Base-by-base conservation (phyloP, 768 basidiomycete genomes). In the Tylopilus sp. region DNA sequence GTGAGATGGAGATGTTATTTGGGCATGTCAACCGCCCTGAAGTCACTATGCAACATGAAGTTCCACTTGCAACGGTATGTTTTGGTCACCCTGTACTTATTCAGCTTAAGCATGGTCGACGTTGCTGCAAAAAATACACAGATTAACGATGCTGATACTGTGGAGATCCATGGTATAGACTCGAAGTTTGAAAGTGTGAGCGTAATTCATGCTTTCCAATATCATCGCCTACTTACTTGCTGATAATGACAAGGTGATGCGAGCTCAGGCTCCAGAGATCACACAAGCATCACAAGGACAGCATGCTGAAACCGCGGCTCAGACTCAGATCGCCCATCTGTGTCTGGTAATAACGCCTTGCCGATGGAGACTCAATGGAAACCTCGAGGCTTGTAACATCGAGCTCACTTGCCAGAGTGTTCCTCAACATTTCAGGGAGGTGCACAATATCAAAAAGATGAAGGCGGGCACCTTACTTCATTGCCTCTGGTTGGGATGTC, bases 401-500 rank as follows among this genome's bases (percentile, higher is more conserved):
- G 3, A 10, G 9, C 20, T 40, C 3, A 33, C 52, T 26, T 44
- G 42, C 18, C 1, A 31, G 10, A 26, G 3, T 33, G 20, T 44
- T 21, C 41, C 41, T 18, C 18, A 28, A 5, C 52, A 53, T 33
- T 42, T 47, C n/a, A 4, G 22, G 38, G 0, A 11, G 15, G 5
- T 12, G 0, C 47, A 53, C 15, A 9, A 4, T 26, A 40, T 53
- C 23, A 33, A 6, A 22, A 53, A 44, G 3, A 3, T 53, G 23
- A 21, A 20, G 11, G 20, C 8, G 25, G n/a, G n/a, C 8, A 7
- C 15, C n/a, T 15, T 1, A 20, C 3, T 53, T n/a, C 1, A 18
- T 4, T 53, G 52, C 15, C 10, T 11, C 22, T 55, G 53, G 53
- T 12, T 21, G 2, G 51, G 44, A 6, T 55, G 54, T n/a, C 5